Evolutionary conservation across 257 asterid species (phyloP), one percentile per base, ranked within the genome.

Genomic region (Solanum chmielewskii): DNA sequence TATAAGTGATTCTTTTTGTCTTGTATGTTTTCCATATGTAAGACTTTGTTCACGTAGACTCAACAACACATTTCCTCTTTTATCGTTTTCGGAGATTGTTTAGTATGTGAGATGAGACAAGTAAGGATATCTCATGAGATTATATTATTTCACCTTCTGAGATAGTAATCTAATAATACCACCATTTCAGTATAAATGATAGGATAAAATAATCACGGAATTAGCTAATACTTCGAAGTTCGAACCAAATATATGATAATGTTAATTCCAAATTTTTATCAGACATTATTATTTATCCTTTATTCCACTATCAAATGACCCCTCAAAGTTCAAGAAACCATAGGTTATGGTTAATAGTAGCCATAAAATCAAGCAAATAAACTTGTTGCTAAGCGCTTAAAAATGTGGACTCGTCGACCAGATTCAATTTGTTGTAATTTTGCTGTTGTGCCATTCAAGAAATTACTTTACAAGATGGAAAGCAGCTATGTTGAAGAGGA

Each of bases 401-500:
- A 85, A 4, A 47, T 87, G 3, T 52, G 88, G 49, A 81, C 89
- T 9, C 86, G 49, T 21, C 93, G 84, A 4, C 78, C 90, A 27
- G 86, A 75, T 44, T 86, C 92, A 44, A 44, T 73, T 37, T 20
- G 83, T n/a, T 62, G 70, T 6, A 60, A 89, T 25, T 89, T 88
- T 3, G 86, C 93, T 1, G 45, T 90, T 9, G 91, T 85, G 44
- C 91, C 93, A 3, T 78, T 37, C 3, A 76, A 87, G 89, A 87
- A 87, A 77, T 86, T 90, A 86, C 31, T 90, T 97, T 44, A 84
- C 92, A 90, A 92, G 97, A 86, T 92, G 98, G 98, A 95, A 91
- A 89, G 92, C 93, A 80, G 87, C 93, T 9, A 90, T 91, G 96
- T 44, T 93, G 86, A 94, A 90, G 92, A 92, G 94, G 89, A 94